A percentile compares a stretch with the other conserved stretches of the same genome.
These are phyloP conservation scores for Batkoa obscura DNA, from an alignment of 371 early-diverging fungal species.

Conservation along the genomic window DNA sequence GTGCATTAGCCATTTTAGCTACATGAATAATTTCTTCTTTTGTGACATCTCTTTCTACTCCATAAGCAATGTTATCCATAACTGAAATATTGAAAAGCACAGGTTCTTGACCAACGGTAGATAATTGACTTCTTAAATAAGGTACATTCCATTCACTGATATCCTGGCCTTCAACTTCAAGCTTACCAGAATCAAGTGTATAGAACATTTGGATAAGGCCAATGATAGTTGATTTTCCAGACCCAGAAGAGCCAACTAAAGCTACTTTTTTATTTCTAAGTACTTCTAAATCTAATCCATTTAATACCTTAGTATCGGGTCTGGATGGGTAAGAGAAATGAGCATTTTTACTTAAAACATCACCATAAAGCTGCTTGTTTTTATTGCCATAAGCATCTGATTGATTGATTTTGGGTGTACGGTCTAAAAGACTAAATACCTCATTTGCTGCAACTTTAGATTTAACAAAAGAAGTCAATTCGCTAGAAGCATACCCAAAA, in stretches of 20 bases:
- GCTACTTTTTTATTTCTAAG: slow-evolving; percentile 21
- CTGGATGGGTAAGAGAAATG: slow-evolving; percentile 51
- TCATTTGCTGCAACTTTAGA: slow-evolving; percentile 46
- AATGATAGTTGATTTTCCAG: slow-evolving; percentile 42
- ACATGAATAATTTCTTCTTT: slow-evolving; percentile 23
- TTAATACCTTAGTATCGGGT: slow-evolving; percentile 34
- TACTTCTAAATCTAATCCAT: slow-evolving; percentile 25
- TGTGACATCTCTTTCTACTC: slow-evolving; percentile 15
- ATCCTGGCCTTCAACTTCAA: slow-evolving; percentile 2
- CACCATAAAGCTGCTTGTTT: slow-evolving; percentile 22
- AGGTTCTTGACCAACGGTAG: slow-evolving; percentile 71
- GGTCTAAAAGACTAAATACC: slow-evolving; percentile 59
- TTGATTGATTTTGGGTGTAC: slow-evolving; percentile 15
- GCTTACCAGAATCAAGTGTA: not conserved
- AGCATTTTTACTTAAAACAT: slow-evolving; percentile 50
- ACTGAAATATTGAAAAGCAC: slow-evolving; percentile 52
- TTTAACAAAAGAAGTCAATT: slow-evolving; percentile 14
- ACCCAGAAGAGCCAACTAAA: slow-evolving; percentile 42
- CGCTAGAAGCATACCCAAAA: slow-evolving; percentile 25
- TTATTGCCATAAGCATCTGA: slow-evolving; percentile 34
- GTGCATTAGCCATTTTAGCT: slow-evolving; percentile 27
- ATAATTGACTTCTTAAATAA: slow-evolving; percentile 25
- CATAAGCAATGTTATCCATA: slow-evolving; percentile 50
- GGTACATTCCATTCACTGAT: slow-evolving; percentile 29
- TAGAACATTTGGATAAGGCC: slow-evolving; percentile 23